Conservation (phyloP, 2,329 filamentous ascomycete species). For the Fusarium globosum region DNA sequence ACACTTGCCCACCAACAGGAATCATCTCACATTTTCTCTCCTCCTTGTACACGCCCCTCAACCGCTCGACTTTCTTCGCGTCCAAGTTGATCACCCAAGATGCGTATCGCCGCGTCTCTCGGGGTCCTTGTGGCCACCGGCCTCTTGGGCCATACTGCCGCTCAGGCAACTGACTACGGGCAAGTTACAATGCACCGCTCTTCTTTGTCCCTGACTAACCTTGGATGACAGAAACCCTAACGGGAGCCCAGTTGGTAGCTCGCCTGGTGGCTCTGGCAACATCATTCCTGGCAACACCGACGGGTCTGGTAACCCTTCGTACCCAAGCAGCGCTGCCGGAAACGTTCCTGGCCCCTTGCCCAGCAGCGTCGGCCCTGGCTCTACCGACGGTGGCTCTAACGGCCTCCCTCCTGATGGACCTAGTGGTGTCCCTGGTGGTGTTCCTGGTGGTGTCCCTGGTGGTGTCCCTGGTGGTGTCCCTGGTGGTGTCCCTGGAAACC, state of each 20-base stretch:
- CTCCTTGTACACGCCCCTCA: not conserved
- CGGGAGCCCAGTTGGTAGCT: constrained; percentile 15
- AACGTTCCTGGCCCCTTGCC: constrained; percentile 33
- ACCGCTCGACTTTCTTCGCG: not conserved
- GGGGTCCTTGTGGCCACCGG: constrained; percentile 51
- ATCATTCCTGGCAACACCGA: constrained; percentile 25
- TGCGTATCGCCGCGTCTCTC: constrained; percentile 53
- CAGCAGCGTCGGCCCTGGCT: constrained; percentile 11
- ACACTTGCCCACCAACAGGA: not conserved
- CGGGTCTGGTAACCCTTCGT: constrained; percentile 24
- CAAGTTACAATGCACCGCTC: constrained; percentile 36
- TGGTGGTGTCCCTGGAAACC: constrained; percentile 10
- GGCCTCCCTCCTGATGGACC: constrained; percentile 21
- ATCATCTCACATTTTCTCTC: not conserved
- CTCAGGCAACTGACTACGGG: constrained; percentile 50
- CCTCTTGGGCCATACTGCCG: constrained; percentile 48
- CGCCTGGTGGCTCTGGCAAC: constrained; percentile 21
- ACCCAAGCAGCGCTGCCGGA: constrained; percentile 23
- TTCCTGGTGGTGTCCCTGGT: constrained; percentile 22
- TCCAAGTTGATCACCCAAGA: constrained; percentile 43
- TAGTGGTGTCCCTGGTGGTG: constrained; percentile 9
- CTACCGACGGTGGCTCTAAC: constrained; percentile 20
- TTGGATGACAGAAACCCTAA: constrained; percentile 20
- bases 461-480: constrained; percentile 4
- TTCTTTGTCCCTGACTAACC: constrained; percentile 13